Conservation (phyloP, 257 asterid species). For the Voacanga thouarsii region DNA sequence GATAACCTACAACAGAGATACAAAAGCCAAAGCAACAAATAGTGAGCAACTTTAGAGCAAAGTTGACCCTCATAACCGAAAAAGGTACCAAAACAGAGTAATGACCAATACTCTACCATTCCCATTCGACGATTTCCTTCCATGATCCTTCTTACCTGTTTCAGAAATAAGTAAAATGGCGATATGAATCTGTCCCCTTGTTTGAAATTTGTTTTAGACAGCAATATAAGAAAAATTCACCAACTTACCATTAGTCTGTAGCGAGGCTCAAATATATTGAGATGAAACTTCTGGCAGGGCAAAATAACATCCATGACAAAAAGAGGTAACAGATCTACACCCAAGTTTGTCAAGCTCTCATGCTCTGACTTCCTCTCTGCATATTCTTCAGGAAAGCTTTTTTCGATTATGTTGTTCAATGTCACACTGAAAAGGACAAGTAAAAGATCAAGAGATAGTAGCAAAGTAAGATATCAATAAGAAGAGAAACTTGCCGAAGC, state of each 20-base stretch:
- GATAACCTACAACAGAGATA: conserved; percentile 53
- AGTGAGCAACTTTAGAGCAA: conserved; percentile 18
- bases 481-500: not conserved
- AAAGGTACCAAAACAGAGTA: not conserved
- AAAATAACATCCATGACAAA: conserved; percentile 95
- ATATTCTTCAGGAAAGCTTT: conserved; percentile 85
- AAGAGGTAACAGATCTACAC: conserved; percentile 86
- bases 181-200: not conserved
- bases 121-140: conserved; percentile 99
- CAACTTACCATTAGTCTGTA: conserved; percentile 90
- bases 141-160: conserved; percentile 95
- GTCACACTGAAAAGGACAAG: conserved; percentile 64
- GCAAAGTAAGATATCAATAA: not conserved
- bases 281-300: conserved; percentile 94
- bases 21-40: conserved; percentile 22
- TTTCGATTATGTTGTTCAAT: conserved; percentile 83
- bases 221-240: not conserved
- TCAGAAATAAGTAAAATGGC: conserved; percentile 16
- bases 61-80: conserved; percentile 6
- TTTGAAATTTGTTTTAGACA: not conserved
- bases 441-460: not conserved
- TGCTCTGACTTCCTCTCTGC: conserved; percentile 83
- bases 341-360: conserved; percentile 58
- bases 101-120: conserved; percentile 47
- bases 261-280: conserved; percentile 97